phyloP scores from a whole-genome alignment of 371 early-diverging fungal genomes.

The Conidiobolus coronatus region DNA sequence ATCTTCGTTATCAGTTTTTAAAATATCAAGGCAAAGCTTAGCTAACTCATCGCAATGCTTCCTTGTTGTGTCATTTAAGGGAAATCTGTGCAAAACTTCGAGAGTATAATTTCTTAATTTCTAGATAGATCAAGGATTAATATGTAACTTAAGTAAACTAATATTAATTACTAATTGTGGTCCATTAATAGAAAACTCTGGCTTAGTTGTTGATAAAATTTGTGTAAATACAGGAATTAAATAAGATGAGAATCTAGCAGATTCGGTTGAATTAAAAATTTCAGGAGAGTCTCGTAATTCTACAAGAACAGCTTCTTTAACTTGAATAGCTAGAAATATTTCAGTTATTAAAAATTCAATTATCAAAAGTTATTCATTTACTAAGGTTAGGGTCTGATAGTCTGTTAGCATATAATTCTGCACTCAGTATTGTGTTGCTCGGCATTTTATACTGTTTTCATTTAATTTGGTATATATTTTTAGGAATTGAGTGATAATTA shows the following conservation, averaged over 20 bases:
- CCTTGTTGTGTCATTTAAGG: constrained; percentile 56
- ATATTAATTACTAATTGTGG: constrained; percentile 47
- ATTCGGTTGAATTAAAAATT: constrained; percentile 62
- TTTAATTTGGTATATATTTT: too few relatives aligned
- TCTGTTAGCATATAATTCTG: constrained; percentile 38
- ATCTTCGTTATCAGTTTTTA: constrained; percentile 87
- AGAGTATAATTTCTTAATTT: constrained; percentile 76
- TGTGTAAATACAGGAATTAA: constrained; percentile 65
- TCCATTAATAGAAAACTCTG: constrained; percentile 55
- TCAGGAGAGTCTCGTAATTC: constrained; percentile 83
- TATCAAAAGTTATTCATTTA: constrained; percentile 7
- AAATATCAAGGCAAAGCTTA: constrained; percentile 43
- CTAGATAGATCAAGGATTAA: constrained; percentile 15
- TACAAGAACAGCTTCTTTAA: constrained; percentile 63
- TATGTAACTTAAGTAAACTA: neutral
- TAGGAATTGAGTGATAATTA: too few relatives aligned
- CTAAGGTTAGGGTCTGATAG: constrained; percentile 31
- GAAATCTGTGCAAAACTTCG: constrained; percentile 80
- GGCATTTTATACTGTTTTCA: too few relatives aligned
- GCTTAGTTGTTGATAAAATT: constrained; percentile 45
- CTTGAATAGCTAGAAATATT: constrained; percentile 20
- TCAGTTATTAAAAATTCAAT: too few relatives aligned
- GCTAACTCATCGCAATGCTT: constrained; percentile 30
- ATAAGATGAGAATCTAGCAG: constrained; percentile 44
- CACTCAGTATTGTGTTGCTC: too few relatives aligned